Percentiles rank a stretch among this genome's conserved stretches.
Conservation (phyloP, 495 filamentous ascomycete genomes). For the Penicillium arizonense region DNA sequence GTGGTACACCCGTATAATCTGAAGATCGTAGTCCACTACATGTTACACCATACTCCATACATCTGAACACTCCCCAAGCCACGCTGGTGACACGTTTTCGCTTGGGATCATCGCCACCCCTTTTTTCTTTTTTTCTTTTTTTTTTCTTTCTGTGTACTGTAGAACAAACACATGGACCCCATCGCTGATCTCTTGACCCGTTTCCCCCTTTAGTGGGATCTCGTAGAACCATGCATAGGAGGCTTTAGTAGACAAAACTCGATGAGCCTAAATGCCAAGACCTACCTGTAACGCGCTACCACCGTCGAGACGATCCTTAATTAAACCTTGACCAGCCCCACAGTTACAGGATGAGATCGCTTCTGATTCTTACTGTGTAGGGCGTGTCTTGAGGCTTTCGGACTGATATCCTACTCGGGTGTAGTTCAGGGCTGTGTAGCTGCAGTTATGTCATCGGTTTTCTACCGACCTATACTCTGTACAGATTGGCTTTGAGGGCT, state of each 20-base stretch:
- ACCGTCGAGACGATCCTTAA: slow-evolving; percentile 42
- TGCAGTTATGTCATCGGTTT: slow-evolving; percentile 10
- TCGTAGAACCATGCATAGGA: slow-evolving; percentile 2
- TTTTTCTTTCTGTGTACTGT: not conserved
- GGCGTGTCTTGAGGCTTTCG: slow-evolving; percentile 9
- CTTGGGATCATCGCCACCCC: slow-evolving; percentile 6
- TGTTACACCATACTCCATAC: not conserved
- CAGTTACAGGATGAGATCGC: slow-evolving; percentile 27
- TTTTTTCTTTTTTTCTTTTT: slow-evolving; percentile 1
- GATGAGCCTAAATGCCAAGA: slow-evolving; percentile 34
- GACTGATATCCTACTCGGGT: slow-evolving; percentile 17
- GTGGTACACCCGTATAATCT: slow-evolving; percentile 1
- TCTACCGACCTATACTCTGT: slow-evolving; percentile 1
- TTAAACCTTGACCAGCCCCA: slow-evolving; percentile 44
- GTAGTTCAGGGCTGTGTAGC: slow-evolving; percentile 8
- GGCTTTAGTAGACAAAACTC: slow-evolving; percentile 23
- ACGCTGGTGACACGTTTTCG: slow-evolving; percentile 16
- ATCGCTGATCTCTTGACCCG: not conserved
- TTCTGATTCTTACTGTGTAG: not conserved
- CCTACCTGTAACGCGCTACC: slow-evolving; percentile 33
- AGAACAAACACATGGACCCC: not conserved
- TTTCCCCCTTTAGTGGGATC: not conserved
- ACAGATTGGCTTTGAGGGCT: not conserved
- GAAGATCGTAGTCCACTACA: slow-evolving; percentile 7
- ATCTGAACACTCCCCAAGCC: slow-evolving; percentile 6